These are phyloP conservation scores for Ganoderma leucocontextum DNA, from an alignment of 1,284 basidiomycete genomes.

Conservation along the genomic window DNA sequence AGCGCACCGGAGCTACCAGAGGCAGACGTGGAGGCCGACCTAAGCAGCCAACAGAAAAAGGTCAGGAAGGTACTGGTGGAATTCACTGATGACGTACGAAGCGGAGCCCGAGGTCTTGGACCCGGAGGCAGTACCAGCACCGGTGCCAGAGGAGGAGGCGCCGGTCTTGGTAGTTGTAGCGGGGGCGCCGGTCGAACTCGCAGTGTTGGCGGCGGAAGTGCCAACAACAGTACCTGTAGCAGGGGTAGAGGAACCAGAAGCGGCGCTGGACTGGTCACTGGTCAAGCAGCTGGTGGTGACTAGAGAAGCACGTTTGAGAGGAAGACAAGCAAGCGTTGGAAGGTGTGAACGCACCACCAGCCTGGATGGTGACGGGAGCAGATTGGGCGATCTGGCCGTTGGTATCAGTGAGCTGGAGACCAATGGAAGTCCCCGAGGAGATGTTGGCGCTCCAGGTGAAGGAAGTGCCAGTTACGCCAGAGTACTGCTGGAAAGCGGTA, in stretches of 20 bases:
- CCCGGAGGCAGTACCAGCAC: slow-evolving; percentile 5
- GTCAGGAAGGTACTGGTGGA: not conserved
- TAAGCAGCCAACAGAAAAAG: not conserved
- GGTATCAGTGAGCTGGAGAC: slow-evolving; percentile 60
- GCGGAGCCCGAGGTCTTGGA: not conserved
- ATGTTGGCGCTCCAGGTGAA: slow-evolving; percentile 43
- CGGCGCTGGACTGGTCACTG: slow-evolving; percentile 20
- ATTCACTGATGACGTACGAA: not conserved
- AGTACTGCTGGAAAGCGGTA: slow-evolving; percentile 38
- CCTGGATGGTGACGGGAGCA: slow-evolving; percentile 56
- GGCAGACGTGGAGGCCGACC: slow-evolving; percentile 22
- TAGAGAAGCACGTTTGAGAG: slow-evolving; percentile 28
- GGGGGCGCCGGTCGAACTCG: slow-evolving; percentile 41
- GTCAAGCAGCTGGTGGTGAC: slow-evolving; percentile 46
- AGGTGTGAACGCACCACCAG: slow-evolving; percentile 49
- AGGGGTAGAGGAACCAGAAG: slow-evolving; percentile 26
- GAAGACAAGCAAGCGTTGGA: slow-evolving; percentile 14
- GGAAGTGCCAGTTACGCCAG: slow-evolving; percentile 32
- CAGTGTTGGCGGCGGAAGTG: slow-evolving; percentile 21
- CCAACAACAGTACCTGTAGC: slow-evolving; percentile 21
- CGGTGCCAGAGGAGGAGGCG: slow-evolving; percentile 5
- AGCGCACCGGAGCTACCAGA: slow-evolving; percentile 24
- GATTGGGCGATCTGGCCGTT: slow-evolving; percentile 56
- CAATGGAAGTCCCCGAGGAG: slow-evolving; percentile 48
- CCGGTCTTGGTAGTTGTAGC: slow-evolving; percentile 4